phyloP scores from a whole-genome alignment of 768 basidiomycete species.

The Gyrodon lividus region DNA sequence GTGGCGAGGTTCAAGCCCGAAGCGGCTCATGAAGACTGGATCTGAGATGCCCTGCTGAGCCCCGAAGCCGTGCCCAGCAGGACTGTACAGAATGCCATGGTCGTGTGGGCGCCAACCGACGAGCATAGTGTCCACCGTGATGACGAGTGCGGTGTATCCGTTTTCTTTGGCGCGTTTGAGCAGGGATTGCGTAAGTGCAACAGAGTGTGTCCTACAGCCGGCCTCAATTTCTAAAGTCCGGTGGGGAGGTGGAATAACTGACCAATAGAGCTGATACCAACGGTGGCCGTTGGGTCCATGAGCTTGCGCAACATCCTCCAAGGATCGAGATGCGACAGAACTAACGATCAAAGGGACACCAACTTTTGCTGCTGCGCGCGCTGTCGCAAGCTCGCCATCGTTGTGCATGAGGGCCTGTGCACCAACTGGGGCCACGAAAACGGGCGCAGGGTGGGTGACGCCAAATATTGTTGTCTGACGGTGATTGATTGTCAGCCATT shows the following conservation, averaged over 20 bases:
- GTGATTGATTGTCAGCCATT: background rate
- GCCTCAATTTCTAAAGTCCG: background rate
- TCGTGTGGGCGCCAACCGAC: constrained; percentile 48
- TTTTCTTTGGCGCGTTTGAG: constrained; percentile 41
- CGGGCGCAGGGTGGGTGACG: constrained; percentile 41
- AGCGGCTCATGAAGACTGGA: constrained; percentile 44
- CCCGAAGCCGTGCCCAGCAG: constrained; percentile 38
- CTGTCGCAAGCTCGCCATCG: constrained; percentile 43
- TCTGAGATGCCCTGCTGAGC: constrained; percentile 42
- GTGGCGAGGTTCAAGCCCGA: constrained; percentile 30
- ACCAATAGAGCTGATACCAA: constrained; percentile 54
- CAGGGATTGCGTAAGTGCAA: constrained; percentile 40
- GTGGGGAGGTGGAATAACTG: background rate
- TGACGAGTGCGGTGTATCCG: constrained; percentile 43
- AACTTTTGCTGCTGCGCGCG: constrained; percentile 44
- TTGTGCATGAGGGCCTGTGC: constrained; percentile 51
- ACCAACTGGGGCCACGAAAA: constrained; percentile 56
- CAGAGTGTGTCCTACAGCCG: constrained; percentile 35
- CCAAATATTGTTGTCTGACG: constrained; percentile 60
- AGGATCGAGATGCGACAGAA: constrained; percentile 39
- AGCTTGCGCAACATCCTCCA: constrained; percentile 49
- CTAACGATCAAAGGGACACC: constrained; percentile 40
- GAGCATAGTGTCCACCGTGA: constrained; percentile 45
- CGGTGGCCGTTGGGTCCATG: constrained; percentile 40
- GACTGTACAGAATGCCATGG: constrained; percentile 38